These are phyloP conservation scores for Primulina huaijiensis DNA, from an alignment of 257 asterid species.

Conservation along the genomic window DNA sequence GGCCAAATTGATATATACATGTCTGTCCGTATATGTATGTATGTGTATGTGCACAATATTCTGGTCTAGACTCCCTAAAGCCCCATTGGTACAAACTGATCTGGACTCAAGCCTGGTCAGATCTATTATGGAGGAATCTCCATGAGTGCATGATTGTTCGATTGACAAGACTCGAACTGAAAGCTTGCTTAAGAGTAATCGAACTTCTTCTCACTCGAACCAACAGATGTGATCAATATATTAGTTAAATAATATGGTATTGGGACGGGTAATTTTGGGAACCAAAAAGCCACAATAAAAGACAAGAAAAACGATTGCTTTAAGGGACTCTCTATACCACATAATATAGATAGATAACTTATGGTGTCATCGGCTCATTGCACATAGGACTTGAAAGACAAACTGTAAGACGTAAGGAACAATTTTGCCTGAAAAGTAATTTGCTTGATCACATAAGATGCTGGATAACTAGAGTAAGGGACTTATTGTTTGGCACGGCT, in stretches of 20 bases:
- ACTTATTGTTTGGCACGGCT: too few relatives aligned
- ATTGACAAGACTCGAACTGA: not conserved
- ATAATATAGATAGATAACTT: not conserved
- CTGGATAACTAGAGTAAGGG: not conserved
- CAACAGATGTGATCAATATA: not conserved
- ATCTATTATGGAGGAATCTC: not conserved
- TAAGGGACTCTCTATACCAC: not conserved
- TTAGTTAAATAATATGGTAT: too few relatives aligned
- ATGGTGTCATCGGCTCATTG: not conserved
- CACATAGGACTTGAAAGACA: not conserved
- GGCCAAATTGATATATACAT: too few relatives aligned
- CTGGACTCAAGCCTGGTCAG: not conserved
- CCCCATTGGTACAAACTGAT: not conserved
- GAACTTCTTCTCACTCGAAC: not conserved
- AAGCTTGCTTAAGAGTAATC: too few relatives aligned
- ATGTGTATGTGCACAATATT: too few relatives aligned
- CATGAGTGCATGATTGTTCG: not conserved
- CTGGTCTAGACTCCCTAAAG: not conserved
- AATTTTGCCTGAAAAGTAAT: not conserved
- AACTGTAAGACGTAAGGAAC: not conserved
- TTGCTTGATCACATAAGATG: not conserved
- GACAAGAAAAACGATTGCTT: too few relatives aligned
- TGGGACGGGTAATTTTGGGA: not conserved
- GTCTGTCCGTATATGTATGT: too few relatives aligned
- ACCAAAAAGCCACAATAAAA: not conserved